These are phyloP conservation scores for Sequoia sempervirens DNA, from an alignment of 75 land plant species.

Conservation along the genomic window DNA sequence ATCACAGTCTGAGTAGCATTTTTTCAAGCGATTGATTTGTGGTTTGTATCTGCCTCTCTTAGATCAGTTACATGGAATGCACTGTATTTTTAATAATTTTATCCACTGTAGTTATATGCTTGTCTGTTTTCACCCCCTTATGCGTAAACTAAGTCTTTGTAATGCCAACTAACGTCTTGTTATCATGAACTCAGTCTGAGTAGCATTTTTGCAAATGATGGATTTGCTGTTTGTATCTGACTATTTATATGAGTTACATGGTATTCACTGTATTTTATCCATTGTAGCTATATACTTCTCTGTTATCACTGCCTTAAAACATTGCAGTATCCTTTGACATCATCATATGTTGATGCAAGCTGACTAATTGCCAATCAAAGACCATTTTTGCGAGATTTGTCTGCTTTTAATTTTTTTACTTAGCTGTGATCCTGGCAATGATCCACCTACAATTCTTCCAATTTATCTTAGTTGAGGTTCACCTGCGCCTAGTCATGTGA, in stretches of 20 bases:
- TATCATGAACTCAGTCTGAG: neutral
- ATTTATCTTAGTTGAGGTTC: neutral
- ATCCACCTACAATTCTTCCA: neutral
- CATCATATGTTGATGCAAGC: neutral
- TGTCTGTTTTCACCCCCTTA: neutral
- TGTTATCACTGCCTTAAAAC: neutral
- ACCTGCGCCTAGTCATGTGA: neutral
- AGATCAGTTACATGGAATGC: neutral
- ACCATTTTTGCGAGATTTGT: neutral
- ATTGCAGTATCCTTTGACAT: neutral
- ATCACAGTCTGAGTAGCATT: neutral
- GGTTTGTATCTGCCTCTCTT: neutral
- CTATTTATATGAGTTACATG: neutral
- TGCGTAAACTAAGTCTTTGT: neutral
- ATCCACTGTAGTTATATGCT: neutral
- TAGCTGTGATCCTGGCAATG: neutral
- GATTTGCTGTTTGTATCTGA: neutral
- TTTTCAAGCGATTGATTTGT: neutral
- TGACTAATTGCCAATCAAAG: neutral
- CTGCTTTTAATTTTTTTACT: neutral
- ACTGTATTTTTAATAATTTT: neutral
- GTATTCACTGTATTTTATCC: neutral
- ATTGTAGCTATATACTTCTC: neutral
- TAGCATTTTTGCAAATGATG: neutral
- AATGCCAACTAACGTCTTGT: neutral